Conservation (phyloP, 495 filamentous ascomycete genomes). For the Copromyces sp. region DNA sequence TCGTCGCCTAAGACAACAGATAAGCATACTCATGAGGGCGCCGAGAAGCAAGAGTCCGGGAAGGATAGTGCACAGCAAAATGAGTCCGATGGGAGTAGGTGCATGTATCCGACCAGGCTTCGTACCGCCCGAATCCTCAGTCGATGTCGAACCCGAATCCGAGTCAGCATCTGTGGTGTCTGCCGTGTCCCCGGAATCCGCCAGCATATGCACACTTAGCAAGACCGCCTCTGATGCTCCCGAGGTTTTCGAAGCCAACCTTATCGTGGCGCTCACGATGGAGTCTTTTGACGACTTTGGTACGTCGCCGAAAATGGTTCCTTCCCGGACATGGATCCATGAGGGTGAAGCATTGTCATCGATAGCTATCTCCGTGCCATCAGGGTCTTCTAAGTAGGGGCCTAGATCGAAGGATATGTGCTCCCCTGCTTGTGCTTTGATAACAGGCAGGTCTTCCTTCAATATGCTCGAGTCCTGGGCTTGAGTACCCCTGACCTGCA, state of each 20-base stretch:
- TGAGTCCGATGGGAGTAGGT: constrained; percentile 6
- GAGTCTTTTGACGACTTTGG: constrained; percentile 32
- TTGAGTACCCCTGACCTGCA: constrained; percentile 33
- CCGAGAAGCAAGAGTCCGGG: constrained; percentile 8
- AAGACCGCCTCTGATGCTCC: constrained; percentile 31
- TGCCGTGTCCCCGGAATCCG: constrained; percentile 5
- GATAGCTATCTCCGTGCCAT: constrained; percentile 45
- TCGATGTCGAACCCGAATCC: background rate
- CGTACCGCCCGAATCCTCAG: background rate
- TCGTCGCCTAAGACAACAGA: constrained; percentile 18
- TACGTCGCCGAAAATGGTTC: constrained; percentile 52
- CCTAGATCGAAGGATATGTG: constrained; percentile 56
- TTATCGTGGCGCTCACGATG: constrained; percentile 39
- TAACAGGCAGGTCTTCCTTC: constrained; percentile 25
- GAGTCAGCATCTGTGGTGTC: background rate
- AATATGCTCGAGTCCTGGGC: constrained; percentile 21
- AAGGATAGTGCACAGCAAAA: constrained; percentile 13
- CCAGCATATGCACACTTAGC: constrained; percentile 41
- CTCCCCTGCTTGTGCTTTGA: constrained; percentile 51
- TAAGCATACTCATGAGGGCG: constrained; percentile 7
- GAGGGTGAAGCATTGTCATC: constrained; percentile 39
- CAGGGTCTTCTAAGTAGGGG: constrained; percentile 40
- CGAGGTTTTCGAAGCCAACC: constrained; percentile 36
- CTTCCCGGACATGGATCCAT: constrained; percentile 54
- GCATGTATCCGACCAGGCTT: background rate